Evolutionary conservation across 1,284 basidiomycete species (phyloP), one percentile per base, ranked within the genome.

Genomic region (Malassezia yamatoensis): DNA sequence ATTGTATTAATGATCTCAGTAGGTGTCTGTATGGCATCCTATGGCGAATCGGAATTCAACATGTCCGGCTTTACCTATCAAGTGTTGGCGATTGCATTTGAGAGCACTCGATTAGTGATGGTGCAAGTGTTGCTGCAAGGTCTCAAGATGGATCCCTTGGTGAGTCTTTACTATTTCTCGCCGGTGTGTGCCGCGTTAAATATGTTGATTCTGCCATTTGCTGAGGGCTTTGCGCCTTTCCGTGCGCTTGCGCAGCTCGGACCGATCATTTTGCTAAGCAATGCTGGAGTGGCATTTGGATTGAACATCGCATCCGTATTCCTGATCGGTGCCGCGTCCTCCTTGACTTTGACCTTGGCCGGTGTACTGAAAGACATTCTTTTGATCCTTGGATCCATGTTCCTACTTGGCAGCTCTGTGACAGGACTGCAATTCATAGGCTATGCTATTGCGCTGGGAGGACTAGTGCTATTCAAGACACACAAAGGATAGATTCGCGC

Each of bases 331-430:
- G 87, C 84, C 0, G 88, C 85, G 0, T 86, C 84, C 56, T 89
- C 90, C 1, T 80, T 96, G 55, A 83, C 94, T 6, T 79, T 96
- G 61, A 96, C 91, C 1, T 82, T 96, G 10, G 89, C 91, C 7
- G 93, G 93, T 59, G 91, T 98, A 15, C 85, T 96, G 41, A 70
- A 86, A 85, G 90, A 96, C 75, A 96, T 96, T 62, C 81, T 96
- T 36, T 83, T 96, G 62, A 90, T 98, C 77, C 80, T 83, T 5
- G 90, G 88, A 47, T 88, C 86, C 2, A 90, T 93, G 53, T 76
- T 89, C 59, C 78, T 94, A 58, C 90, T 93, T 68, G 84, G 86
- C 43, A 82, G 83, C 37, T 75, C 77, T 24, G 84, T 96, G 67
- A 88, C 88, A 18, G 81, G 84, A 1, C 76, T 93, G 20, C 93